phyloP scores from a whole-genome alignment of 2,329 filamentous ascomycete genomes.

The Stagonosporopsis vannaccii region DNA sequence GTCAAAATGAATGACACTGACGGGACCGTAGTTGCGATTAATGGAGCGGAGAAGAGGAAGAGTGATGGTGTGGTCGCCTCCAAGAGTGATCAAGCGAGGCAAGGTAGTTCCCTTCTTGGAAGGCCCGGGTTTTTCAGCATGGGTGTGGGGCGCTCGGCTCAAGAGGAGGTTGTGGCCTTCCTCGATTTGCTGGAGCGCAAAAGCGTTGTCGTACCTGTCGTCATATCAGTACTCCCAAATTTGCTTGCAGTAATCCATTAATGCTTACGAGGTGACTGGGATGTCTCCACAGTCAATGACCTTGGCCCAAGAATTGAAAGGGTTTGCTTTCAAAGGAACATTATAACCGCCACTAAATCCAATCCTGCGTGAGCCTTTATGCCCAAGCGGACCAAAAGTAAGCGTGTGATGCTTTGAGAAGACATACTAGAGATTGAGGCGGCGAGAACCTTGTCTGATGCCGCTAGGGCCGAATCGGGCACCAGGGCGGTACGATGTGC shows the following conservation, averaged over 20 bases:
- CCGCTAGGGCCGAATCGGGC: conserved; percentile 85
- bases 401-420: conserved; percentile 48
- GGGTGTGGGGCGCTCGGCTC: conserved; percentile 72
- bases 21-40: conserved; percentile 71
- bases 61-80: conserved; percentile 69
- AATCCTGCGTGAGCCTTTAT: conserved; percentile 59
- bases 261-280: conserved; percentile 79
- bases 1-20: conserved; percentile 70
- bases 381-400: conserved; percentile 40
- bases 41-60: conserved; percentile 64
- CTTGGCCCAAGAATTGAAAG: conserved; percentile 81
- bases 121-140: conserved; percentile 71
- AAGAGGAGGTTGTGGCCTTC: conserved; percentile 81
- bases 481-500: conserved; percentile 83
- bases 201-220: conserved; percentile 78
- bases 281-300: conserved; percentile 86
- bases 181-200: conserved; percentile 83
- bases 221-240: not conserved
- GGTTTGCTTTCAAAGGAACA: conserved; percentile 79
- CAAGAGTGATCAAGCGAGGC: conserved; percentile 79
- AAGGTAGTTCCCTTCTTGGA: conserved; percentile 77
- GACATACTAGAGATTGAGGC: conserved; percentile 85
- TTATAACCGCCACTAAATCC: conserved; percentile 82
- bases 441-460: conserved; percentile 84
- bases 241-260: not conserved